Evolutionary conservation across 1,284 basidiomycete genomes (phyloP), one percentile per base, ranked within the genome.

Genomic region (Cutaneotrichosporon curvatum): DNA sequence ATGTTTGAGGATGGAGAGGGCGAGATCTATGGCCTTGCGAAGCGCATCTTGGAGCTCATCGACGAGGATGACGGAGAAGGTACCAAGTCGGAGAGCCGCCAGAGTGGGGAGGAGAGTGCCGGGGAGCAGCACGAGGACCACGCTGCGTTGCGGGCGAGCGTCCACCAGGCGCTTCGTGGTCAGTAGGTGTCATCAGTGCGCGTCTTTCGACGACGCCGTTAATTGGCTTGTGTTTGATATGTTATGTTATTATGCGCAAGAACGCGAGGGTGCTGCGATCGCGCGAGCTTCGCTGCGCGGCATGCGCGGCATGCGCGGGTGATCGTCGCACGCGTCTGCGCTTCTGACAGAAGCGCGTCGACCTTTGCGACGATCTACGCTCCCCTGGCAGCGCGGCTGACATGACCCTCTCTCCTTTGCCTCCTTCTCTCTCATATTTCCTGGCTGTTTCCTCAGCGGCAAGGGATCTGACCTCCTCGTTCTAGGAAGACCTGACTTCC

Each of bases 21-120:
- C 14, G 73, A 95, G 74, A 95, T 96, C 56, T 84, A 87, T 55
- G 74, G 84, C 37, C 78, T 95, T 41, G 84, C 85, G 15, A 77
- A 84, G 45, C 80, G 87, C 58, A 94, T 94, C 50, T 71, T 92
- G 48, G 87, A 90, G 57, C 80, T 90, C 57, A 82, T 87, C 10
- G 87, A 90, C 34, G 48, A 42, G 19, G 49, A 52, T 14, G 53
- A 50, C 20, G 51, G 23, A 3, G 45, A 44, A 12, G 48, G 43
- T 5, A 47, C 32, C 34, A 40, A 37, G 48, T 35, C 21, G 43
- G 51, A 38, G 20, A 22, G 15, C 31, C 44, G 18, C 35, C 44
- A 32, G 36, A 47, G 33, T 37, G 54, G 40, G 7, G 48, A 57
- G 19, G 48, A 50, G 33, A 36, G 40, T 14, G 37, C 46, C 11